Evolutionary conservation across 2,329 filamentous ascomycete genomes (phyloP).

Genomic region (Colletotrichum sp.): DNA sequence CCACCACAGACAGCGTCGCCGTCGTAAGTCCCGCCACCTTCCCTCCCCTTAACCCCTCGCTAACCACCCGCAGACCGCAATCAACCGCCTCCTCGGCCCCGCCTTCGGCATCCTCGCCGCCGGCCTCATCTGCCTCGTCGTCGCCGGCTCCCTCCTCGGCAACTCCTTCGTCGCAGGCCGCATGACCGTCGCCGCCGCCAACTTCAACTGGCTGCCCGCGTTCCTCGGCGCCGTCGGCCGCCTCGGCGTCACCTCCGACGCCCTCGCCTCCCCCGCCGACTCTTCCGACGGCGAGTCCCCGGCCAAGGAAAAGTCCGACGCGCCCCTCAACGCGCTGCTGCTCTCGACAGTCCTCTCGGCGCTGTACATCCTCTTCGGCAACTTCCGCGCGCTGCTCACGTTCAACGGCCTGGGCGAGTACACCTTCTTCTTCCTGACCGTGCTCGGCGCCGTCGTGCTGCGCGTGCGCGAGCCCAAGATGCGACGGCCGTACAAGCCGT

Average conservation of each 20-base stretch:
- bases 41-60: background rate
- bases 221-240: constrained; percentile 50
- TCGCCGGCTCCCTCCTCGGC: constrained; percentile 65
- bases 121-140: constrained; percentile 63
- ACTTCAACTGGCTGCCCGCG: constrained; percentile 55
- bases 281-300: background rate
- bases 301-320: constrained; percentile 42
- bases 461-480: constrained; percentile 61
- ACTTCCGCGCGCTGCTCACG: constrained; percentile 65
- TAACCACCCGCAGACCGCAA: constrained; percentile 51
- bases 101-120: constrained; percentile 60
- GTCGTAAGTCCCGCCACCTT: constrained; percentile 50
- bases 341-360: constrained; percentile 55
- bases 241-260: constrained; percentile 35
- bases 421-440: constrained; percentile 69
- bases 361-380: constrained; percentile 65
- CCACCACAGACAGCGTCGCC: constrained; percentile 65
- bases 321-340: constrained; percentile 59
- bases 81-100: constrained; percentile 58
- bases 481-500: constrained; percentile 60
- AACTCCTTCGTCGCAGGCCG: constrained; percentile 68
- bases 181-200: constrained; percentile 64
- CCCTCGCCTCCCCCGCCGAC: constrained; percentile 4
- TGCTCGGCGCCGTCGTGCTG: constrained; percentile 62
- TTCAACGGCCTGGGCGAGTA: constrained; percentile 66